Base-by-base conservation (phyloP, 768 basidiomycete genomes). In the Kondoa subrosea region DNA sequence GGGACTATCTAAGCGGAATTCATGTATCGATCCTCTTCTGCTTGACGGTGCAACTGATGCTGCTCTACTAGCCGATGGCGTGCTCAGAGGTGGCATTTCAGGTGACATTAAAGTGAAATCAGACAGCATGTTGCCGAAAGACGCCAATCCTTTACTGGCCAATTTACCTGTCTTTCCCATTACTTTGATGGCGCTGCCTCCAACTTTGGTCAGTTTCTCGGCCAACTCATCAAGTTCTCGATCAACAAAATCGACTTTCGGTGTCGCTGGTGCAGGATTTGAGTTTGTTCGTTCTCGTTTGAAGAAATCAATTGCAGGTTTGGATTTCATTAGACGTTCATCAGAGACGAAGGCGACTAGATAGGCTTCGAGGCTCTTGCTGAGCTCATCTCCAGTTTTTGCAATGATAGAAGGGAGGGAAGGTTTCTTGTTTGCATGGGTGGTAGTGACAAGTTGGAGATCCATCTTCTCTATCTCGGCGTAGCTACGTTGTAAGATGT, bases 391-490 rank as follows among this genome's bases (percentile, higher is more conserved):
- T 27, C 62, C 59, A 2, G 66, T 70, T 57, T 66, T 60, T 27
- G 68, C 57, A 26, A 40, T 67, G 21, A 67, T 67, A 25, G 62
- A 29, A 15, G 69, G 69, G 26, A 70, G 68, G 2, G 12, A 33
- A 26, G 70, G 59, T 17, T 67, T 70, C 14, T 63, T 67, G 4
- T 67, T 61, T 30, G 56, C 58, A 8, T 67, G 69, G 16, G 68
- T 26, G 2, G 69, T 67, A 29, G 65, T 68, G 62, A 58, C 31
- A 15, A 70, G 64, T 8, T 65, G 57, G 1, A 26, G n/a, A 59
- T 70, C 69, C 66, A 70, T 67, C 57, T 60, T 64, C 31, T 70
- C 69, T 21, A 70, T 65, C 33, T 65, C 62, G 25, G 4, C 15
- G 50, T 26, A 50, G 26, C 30, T 62, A 3, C 27, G 15, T 12